Percentiles rank a stretch among this genome's conserved stretches.
Evolutionary conservation across 2,329 filamentous ascomycete species (phyloP).

Genomic region (Nemania serpens): DNA sequence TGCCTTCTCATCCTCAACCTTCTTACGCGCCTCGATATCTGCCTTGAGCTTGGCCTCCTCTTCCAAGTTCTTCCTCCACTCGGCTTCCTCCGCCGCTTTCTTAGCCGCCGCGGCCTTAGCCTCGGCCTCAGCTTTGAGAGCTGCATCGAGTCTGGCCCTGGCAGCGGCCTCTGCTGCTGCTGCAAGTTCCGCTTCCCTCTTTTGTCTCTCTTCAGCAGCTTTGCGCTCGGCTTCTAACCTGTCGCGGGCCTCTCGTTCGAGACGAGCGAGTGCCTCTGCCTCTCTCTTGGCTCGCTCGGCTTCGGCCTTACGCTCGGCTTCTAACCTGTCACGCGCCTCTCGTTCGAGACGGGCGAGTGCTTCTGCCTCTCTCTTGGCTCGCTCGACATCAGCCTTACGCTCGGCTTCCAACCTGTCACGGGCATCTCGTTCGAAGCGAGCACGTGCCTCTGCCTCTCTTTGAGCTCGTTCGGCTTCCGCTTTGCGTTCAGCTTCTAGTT

Average conservation of each 20-base stretch:
- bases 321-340: slow-evolving; percentile 43
- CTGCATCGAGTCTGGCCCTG: slow-evolving; percentile 46
- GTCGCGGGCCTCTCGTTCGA: slow-evolving; percentile 44
- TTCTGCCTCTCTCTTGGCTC: slow-evolving; percentile 34
- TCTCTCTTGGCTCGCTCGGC: slow-evolving; percentile 43
- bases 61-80: slow-evolving; percentile 35
- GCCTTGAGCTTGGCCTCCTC: slow-evolving; percentile 46
- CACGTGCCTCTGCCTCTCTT: slow-evolving; percentile 36
- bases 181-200: slow-evolving; percentile 51
- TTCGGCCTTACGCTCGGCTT: slow-evolving; percentile 45
- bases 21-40: slow-evolving; percentile 47
- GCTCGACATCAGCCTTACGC: slow-evolving; percentile 48
- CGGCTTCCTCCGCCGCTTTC: slow-evolving; percentile 38
- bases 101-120: slow-evolving; percentile 36
- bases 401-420: slow-evolving; percentile 41
- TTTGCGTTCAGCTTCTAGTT: slow-evolving; percentile 39
- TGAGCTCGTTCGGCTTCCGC: slow-evolving; percentile 46
- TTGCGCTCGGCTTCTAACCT: slow-evolving; percentile 43
- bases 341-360: slow-evolving; percentile 42
- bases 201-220: slow-evolving; percentile 50
- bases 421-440: slow-evolving; percentile 43
- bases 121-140: slow-evolving; percentile 40
- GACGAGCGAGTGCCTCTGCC: slow-evolving; percentile 38
- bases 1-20: slow-evolving; percentile 47
- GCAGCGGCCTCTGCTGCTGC: slow-evolving; percentile 56